These are phyloP conservation scores for Phytopythium aichiense DNA, from an alignment of 352 stramenopile species.

Conservation along the genomic window DNA sequence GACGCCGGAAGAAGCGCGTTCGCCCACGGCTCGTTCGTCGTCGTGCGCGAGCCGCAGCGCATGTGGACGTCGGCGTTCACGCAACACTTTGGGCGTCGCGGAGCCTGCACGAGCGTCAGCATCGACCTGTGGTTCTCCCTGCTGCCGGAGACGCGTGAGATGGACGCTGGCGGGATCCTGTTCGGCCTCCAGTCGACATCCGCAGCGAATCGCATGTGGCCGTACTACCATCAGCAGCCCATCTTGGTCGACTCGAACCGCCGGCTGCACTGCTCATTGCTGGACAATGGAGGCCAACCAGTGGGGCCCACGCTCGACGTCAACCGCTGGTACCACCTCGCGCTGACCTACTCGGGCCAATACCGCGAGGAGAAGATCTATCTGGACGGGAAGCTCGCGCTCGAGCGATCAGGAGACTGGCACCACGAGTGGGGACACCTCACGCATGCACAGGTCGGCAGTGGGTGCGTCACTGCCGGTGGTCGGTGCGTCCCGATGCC, in stretches of 20 bases:
- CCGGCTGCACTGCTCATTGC: slow-evolving; percentile 39
- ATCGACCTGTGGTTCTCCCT: slow-evolving; percentile 41
- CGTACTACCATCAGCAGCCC: slow-evolving; percentile 42
- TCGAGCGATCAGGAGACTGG: slow-evolving; percentile 13
- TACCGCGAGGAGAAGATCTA: slow-evolving; percentile 28
- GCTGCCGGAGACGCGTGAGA: slow-evolving; percentile 4
- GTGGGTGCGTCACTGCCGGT: slow-evolving; percentile 25
- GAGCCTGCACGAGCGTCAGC: slow-evolving; percentile 18
- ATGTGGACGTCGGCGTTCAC: slow-evolving; percentile 5
- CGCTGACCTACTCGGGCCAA: slow-evolving; percentile 27
- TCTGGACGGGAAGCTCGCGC: slow-evolving; percentile 30
- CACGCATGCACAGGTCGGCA: slow-evolving; percentile 32
- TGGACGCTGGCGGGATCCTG: slow-evolving; percentile 25
- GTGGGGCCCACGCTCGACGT: slow-evolving; percentile 19
- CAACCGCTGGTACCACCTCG: slow-evolving; percentile 41
- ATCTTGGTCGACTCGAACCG: slow-evolving; percentile 29
- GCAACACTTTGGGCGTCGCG: slow-evolving; percentile 14
- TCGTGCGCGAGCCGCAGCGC: background rate
- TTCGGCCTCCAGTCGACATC: slow-evolving; percentile 35
- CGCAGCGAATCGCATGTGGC: slow-evolving; percentile 19
- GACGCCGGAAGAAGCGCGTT: background rate
- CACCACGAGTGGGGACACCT: slow-evolving; percentile 33
- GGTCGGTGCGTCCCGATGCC: slow-evolving; percentile 16
- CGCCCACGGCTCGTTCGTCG: slow-evolving; percentile 2
- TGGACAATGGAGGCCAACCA: slow-evolving; percentile 11